Evolutionary conservation across 2,329 filamentous ascomycete genomes (phyloP).

Genomic region (Fusarium humuli): DNA sequence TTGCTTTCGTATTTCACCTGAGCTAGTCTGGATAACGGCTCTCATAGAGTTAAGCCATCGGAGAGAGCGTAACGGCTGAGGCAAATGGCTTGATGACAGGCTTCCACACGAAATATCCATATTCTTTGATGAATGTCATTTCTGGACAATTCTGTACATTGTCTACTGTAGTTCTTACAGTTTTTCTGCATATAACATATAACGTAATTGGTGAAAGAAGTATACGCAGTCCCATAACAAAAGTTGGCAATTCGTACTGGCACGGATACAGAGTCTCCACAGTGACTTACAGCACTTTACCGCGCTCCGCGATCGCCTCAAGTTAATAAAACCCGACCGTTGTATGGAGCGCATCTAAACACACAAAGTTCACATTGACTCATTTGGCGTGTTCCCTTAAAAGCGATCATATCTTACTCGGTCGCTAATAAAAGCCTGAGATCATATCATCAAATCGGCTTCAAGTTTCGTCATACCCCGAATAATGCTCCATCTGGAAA

Average conservation of each 20-base stretch:
- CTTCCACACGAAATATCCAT: neutral
- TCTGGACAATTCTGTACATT: too few relatives aligned
- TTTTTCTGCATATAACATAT: neutral
- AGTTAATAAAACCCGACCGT: slow-evolving; percentile 1
- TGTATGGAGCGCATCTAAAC: slow-evolving; percentile 28
- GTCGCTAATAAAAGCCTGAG: neutral
- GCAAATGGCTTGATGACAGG: neutral
- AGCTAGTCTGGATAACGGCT: neutral
- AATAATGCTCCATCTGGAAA: slow-evolving; percentile 18
- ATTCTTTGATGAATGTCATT: neutral
- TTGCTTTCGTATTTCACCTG: neutral
- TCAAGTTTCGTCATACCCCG: slow-evolving; percentile 20
- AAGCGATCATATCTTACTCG: neutral
- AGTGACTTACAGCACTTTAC: neutral
- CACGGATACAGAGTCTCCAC: slow-evolving; percentile 12
- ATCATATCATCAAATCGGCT: neutral
- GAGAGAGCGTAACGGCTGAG: slow-evolving; percentile 1
- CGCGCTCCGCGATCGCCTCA: slow-evolving; percentile 22
- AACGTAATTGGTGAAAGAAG: neutral
- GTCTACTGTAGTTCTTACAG: neutral
- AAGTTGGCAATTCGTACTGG: neutral
- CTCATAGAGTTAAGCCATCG: slow-evolving; percentile 1
- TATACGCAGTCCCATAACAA: neutral
- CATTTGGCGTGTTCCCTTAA: slow-evolving; percentile 2
- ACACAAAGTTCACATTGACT: neutral